Percentiles rank a stretch among this genome's conserved stretches.
Evolutionary conservation across 495 filamentous ascomycete genomes (phyloP).

Genomic region (Hyaloscypha bicolor): DNA sequence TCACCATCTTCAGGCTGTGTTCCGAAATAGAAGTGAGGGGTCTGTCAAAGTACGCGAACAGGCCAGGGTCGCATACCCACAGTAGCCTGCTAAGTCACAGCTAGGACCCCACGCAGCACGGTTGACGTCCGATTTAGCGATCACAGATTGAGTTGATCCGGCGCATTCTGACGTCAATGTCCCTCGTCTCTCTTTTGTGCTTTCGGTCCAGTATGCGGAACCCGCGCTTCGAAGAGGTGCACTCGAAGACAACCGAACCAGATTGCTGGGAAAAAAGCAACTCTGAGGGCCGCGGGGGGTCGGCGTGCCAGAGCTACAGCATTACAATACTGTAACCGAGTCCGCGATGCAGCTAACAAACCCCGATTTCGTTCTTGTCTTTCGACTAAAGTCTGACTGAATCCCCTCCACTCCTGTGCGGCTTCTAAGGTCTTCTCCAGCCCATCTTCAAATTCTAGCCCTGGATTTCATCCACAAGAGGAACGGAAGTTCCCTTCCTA

Average conservation of each 20-base stretch:
- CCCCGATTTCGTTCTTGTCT: neutral
- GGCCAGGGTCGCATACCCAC: neutral
- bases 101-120: slow-evolving; percentile 13
- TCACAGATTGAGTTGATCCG: slow-evolving; percentile 13
- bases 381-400: neutral
- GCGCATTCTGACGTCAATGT: slow-evolving; percentile 22
- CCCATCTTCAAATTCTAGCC: neutral
- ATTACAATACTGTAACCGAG: neutral
- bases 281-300: neutral
- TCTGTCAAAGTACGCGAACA: neutral
- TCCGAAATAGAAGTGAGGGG: slow-evolving; percentile 8
- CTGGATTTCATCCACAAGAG: neutral
- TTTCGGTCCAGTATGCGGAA: neutral
- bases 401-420: neutral
- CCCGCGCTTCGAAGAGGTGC: neutral
- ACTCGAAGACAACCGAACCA: neutral
- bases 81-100: neutral
- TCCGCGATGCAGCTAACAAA: neutral
- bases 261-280: neutral
- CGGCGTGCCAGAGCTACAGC: neutral
- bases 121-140: slow-evolving; percentile 19
- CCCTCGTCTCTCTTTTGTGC: slow-evolving; percentile 5
- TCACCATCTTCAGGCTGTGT: slow-evolving; percentile 16
- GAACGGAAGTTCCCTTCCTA: neutral
- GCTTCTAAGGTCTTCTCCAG: neutral